These are phyloP conservation scores for Colletotrichum sansevieriae DNA, from an alignment of 2,329 filamentous ascomycete genomes.

Conservation along the genomic window DNA sequence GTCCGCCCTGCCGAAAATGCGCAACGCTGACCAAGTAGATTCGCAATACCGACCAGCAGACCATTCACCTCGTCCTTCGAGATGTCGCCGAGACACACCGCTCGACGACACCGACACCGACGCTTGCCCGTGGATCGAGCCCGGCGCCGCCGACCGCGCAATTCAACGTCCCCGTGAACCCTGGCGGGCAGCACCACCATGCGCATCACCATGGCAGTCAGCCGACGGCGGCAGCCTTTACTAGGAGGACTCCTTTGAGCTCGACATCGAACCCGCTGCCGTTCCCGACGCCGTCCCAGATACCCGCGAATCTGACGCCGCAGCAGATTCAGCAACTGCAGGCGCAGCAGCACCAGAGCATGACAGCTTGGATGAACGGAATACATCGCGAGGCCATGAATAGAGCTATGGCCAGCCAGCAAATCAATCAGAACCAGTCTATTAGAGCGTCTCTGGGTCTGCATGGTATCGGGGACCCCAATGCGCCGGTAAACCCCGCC, in stretches of 20 bases:
- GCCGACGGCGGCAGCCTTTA: constrained; percentile 45
- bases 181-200: constrained; percentile 45
- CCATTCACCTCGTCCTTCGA: constrained; percentile 66
- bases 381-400: constrained; percentile 61
- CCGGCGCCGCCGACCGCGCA: constrained; percentile 43
- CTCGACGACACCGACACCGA: constrained; percentile 45
- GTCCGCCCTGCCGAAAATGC: constrained; percentile 22
- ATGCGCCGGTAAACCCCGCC: constrained; percentile 42
- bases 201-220: constrained; percentile 47
- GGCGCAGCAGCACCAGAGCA: constrained; percentile 55
- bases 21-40: constrained; percentile 35
- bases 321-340: constrained; percentile 44
- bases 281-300: constrained; percentile 49
- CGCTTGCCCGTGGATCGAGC: constrained; percentile 43
- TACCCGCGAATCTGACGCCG: constrained; percentile 43
- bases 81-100: constrained; percentile 50
- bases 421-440: constrained; percentile 59
- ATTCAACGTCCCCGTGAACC: constrained; percentile 36
- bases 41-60: constrained; percentile 56
- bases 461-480: constrained; percentile 55
- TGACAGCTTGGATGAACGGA: constrained; percentile 61
- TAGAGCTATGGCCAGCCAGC: constrained; percentile 57
- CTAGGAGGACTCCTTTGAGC: constrained; percentile 49
- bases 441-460: constrained; percentile 55
- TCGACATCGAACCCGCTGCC: constrained; percentile 46